phyloP scores from a whole-genome alignment of 495 filamentous ascomycete genomes.

The Tuber brumale region DNA sequence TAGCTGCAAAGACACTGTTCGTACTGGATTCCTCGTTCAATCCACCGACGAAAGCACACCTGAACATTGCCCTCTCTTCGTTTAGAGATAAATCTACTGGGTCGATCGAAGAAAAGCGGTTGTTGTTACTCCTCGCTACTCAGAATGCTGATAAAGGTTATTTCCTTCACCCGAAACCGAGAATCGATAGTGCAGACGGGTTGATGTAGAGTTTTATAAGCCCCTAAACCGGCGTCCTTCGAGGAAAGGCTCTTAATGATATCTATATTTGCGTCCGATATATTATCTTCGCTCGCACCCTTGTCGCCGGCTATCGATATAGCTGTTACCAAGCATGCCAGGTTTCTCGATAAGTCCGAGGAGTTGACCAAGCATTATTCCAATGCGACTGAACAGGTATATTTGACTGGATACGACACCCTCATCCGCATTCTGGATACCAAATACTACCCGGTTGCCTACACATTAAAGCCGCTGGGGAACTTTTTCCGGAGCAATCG shows the following conservation, averaged over 20 bases:
- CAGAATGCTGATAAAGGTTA: constrained; percentile 82
- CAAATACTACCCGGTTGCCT: constrained; percentile 68
- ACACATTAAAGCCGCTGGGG: constrained; percentile 53
- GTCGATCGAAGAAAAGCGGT: constrained; percentile 41
- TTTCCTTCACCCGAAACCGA: background rate
- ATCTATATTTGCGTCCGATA: constrained; percentile 58
- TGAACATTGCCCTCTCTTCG: constrained; percentile 64
- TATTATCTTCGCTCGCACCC: constrained; percentile 1
- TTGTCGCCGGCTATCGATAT: constrained; percentile 56
- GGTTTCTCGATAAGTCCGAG: constrained; percentile 76
- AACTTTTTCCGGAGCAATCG: constrained; percentile 64
- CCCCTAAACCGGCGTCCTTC: constrained; percentile 72
- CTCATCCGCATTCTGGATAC: constrained; percentile 72
- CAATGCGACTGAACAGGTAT: constrained; percentile 55
- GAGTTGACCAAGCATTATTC: constrained; percentile 52
- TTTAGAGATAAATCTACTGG: constrained; percentile 14
- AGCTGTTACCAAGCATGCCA: constrained; percentile 71
- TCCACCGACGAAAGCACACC: constrained; percentile 78
- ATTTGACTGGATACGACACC: constrained; percentile 84
- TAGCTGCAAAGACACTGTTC: constrained; percentile 50
- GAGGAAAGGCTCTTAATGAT: constrained; percentile 81
- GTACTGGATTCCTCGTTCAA: constrained; percentile 96
- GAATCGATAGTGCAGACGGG: background rate
- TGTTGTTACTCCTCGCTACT: constrained; percentile 76
- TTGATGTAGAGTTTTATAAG: constrained; percentile 34